phyloP scores from a whole-genome alignment of 495 filamentous ascomycete species.

The Oidiodendron maius region DNA sequence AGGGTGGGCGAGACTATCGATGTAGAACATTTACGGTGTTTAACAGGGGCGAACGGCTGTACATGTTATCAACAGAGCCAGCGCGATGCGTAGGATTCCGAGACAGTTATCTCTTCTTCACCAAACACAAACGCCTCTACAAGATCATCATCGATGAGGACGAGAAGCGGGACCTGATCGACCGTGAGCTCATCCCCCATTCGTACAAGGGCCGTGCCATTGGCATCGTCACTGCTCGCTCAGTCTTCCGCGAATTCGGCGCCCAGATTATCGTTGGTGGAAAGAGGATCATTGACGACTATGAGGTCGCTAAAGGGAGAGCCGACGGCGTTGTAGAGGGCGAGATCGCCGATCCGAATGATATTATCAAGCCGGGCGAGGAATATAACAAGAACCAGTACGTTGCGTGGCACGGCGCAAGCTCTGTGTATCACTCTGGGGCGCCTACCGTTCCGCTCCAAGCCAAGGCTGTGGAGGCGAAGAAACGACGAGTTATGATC shows the following conservation, averaged over 20 bases:
- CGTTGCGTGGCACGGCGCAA: conserved; percentile 96
- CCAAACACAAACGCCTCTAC: conserved; percentile 80
- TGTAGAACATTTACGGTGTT: conserved; percentile 88
- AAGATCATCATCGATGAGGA: conserved; percentile 88
- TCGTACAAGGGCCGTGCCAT: conserved; percentile 98
- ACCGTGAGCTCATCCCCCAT: conserved; percentile 89
- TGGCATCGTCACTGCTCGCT: conserved; percentile 92
- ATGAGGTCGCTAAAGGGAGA: conserved; percentile 71
- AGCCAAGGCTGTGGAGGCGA: conserved; percentile 63
- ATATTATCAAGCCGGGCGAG: conserved; percentile 29
- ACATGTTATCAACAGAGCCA: conserved; percentile 98
- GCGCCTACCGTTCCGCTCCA: conserved; percentile 70
- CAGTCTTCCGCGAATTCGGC: conserved; percentile 95
- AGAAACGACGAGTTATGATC: conserved; percentile 81
- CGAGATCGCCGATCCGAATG: conserved; percentile 71
- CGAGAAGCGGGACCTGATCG: conserved; percentile 83
- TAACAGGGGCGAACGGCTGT: conserved; percentile 76
- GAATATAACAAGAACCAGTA: conserved; percentile 55
- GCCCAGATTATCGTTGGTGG: conserved; percentile 91
- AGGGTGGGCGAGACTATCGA: conserved; percentile 81
- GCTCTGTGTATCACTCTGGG: conserved; percentile 84
- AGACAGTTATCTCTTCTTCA: conserved; percentile 97
- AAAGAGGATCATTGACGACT: conserved; percentile 80
- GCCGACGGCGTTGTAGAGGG: conserved; percentile 82
- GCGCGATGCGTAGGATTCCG: conserved; percentile 94